A percentile compares a stretch with the other conserved stretches of the same genome.
Conservation (phyloP, 1,284 basidiomycete species). For the Bondarzewia mesenterica region DNA sequence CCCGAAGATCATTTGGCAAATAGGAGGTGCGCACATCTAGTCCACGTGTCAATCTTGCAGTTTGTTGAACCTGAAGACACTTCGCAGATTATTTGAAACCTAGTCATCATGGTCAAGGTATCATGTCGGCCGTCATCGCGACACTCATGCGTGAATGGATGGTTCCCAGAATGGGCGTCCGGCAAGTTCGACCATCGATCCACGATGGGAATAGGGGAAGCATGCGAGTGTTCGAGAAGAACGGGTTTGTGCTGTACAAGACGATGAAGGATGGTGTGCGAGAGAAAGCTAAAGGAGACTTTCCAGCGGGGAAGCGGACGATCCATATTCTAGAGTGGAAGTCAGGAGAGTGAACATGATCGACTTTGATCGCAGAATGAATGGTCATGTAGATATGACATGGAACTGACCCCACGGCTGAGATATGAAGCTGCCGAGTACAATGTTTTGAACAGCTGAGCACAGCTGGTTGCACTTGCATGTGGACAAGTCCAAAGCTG, state of each 20-base stretch:
- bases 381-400: too few species aligned
- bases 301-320: slow-evolving; percentile 15
- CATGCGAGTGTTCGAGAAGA: slow-evolving; percentile 54
- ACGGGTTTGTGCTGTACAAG: slow-evolving; percentile 41
- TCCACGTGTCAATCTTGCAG: neutral
- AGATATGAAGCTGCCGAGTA: neutral
- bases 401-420: neutral
- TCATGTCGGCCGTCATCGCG: slow-evolving; percentile 54
- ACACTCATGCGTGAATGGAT: slow-evolving; percentile 48
- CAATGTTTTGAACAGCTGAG: too few species aligned
- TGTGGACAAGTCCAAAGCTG: too few species aligned
- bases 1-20: slow-evolving; percentile 41
- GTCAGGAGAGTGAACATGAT: too few species aligned
- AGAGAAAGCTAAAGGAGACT: slow-evolving; percentile 21
- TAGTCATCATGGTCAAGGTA: slow-evolving; percentile 53
- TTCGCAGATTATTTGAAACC: slow-evolving; percentile 43
- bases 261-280: slow-evolving; percentile 30
- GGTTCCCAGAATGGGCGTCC: slow-evolving; percentile 48
- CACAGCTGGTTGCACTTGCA: too few species aligned
- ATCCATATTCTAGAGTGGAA: slow-evolving; percentile 20
- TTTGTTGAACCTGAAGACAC: neutral
- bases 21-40: slow-evolving; percentile 34
- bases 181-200: slow-evolving; percentile 33
- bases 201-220: slow-evolving; percentile 49
- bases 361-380: too few species aligned